Evolutionary conservation across 208 protist genomes (phyloP).

Genomic region (Trypanosoma mega): DNA sequence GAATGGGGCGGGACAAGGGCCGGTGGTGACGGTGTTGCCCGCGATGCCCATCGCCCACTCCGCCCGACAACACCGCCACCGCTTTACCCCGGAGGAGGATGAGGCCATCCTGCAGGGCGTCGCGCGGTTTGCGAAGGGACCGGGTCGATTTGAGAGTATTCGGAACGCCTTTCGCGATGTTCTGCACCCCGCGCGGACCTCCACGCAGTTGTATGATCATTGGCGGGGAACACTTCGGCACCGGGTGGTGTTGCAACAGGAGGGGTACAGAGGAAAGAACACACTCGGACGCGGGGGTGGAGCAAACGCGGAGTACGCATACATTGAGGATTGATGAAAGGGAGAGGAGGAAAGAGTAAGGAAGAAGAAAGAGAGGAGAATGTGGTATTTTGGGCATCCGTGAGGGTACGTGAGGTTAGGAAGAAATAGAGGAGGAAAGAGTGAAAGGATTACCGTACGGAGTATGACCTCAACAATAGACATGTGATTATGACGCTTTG

Average conservation of each 20-base stretch:
- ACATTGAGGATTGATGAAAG: too few species aligned
- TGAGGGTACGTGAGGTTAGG: too few species aligned
- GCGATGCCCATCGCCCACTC: not conserved
- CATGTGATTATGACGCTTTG: too few species aligned
- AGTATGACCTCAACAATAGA: too few species aligned
- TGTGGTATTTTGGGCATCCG: too few species aligned
- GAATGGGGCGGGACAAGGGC: not conserved
- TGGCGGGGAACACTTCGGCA: constrained; percentile 72
- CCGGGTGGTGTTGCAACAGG: constrained; percentile 32
- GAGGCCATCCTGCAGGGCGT: constrained; percentile 76
- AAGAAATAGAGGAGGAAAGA: too few species aligned
- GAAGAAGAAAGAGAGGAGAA: too few species aligned
- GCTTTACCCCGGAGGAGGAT: constrained; percentile 72
- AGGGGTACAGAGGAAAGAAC: constrained; percentile 24
- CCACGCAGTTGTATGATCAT: constrained; percentile 76
- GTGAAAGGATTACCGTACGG: too few species aligned
- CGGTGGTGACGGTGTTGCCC: not conserved
- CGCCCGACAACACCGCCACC: constrained; percentile 29
- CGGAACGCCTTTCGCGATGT: constrained; percentile 51
- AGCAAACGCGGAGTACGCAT: too few species aligned
- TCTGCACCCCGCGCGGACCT: constrained; percentile 59
- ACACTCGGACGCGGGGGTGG: constrained; percentile 7
- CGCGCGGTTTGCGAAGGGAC: constrained; percentile 44
- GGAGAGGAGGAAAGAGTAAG: too few species aligned
- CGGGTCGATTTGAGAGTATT: constrained; percentile 63